These are phyloP conservation scores for Aethionema arabicum DNA, from an alignment of 345 rosid species.

Conservation along the genomic window DNA sequence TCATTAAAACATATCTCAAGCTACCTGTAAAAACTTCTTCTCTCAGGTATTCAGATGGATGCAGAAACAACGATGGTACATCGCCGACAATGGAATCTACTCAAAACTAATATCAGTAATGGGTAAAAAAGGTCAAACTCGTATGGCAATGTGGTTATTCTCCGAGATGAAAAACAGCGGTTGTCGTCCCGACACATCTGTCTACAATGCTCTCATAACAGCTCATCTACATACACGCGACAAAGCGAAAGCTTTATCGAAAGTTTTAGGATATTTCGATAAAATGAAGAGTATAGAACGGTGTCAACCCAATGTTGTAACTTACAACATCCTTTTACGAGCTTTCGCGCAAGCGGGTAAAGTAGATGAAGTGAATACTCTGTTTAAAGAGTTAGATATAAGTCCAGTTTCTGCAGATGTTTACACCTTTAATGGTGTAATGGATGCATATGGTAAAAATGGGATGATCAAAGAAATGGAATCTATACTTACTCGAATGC, in stretches of 20 bases:
- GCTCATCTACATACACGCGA: conserved; percentile 88
- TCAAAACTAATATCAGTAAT: conserved; percentile 77
- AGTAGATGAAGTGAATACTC: conserved; percentile 63
- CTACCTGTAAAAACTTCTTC: conserved; percentile 14
- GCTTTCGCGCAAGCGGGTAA: conserved; percentile 83
- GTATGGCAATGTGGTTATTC: conserved; percentile 99
- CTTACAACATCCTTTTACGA: conserved; percentile 83
- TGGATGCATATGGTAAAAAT: conserved; percentile 94
- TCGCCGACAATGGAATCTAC: conserved; percentile 80
- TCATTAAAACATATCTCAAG: neutral
- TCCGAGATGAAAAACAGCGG: conserved; percentile 96
- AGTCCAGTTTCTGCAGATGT: conserved; percentile 67
- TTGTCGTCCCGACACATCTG: conserved; percentile 88
- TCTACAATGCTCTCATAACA: conserved; percentile 79
- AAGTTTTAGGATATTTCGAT: conserved; percentile 70
- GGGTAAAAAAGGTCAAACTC: conserved; percentile 85
- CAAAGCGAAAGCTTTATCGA: conserved; percentile 75
- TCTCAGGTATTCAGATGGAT: conserved; percentile 97
- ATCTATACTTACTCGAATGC: conserved; percentile 73
- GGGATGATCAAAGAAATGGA: conserved; percentile 97
- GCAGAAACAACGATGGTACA: conserved; percentile 94
- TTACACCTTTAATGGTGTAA: conserved; percentile 80
- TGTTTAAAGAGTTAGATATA: conserved; percentile 70
- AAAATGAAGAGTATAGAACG: conserved; percentile 82
- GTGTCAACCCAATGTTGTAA: conserved; percentile 82